Conservation (phyloP, 2,329 filamentous ascomycete species). For the Fusarium musae region DNA sequence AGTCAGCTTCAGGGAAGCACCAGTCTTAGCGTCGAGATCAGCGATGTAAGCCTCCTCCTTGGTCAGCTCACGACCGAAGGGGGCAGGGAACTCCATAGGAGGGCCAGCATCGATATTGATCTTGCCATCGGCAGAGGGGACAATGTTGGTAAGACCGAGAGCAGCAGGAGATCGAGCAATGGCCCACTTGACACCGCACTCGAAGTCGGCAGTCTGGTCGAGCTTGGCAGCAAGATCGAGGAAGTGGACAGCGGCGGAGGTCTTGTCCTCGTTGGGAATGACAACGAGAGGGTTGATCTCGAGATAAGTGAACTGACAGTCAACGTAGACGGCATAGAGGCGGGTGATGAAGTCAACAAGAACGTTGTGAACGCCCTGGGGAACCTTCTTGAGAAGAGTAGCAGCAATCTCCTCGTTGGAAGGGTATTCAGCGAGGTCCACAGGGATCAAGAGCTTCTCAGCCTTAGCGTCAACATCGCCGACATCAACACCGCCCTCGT, state of each 20-base stretch:
- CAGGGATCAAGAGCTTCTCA: constrained; percentile 97
- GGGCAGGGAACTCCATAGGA: constrained; percentile 98
- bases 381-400: constrained; percentile 90
- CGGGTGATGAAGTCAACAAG: constrained; percentile 99
- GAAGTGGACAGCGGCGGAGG: constrained; percentile 96
- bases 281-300: constrained; percentile 99
- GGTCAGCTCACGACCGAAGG: constrained; percentile 96
- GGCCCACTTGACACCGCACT: constrained; percentile 99
- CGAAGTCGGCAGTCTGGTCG: constrained; percentile 98
- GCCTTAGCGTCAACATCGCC: constrained; percentile 99
- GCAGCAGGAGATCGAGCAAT: constrained; percentile 91
- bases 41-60: constrained; percentile 99
- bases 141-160: constrained; percentile 80
- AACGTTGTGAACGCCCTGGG: constrained; percentile 95
- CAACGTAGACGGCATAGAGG: constrained; percentile 98
- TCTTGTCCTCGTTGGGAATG: constrained; percentile 91
- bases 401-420: constrained; percentile 94
- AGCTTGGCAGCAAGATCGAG: constrained; percentile 98
- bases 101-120: constrained; percentile 95
- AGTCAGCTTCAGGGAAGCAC: constrained; percentile 97
- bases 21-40: constrained; percentile 98
- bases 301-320: constrained; percentile 99
- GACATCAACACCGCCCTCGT: constrained; percentile 99
- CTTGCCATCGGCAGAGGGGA: constrained; percentile 73
- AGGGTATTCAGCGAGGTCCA: constrained; percentile 93